Evolutionary conservation across 2,329 filamentous ascomycete genomes (phyloP).

Genomic region (Colletotrichum shisoi): DNA sequence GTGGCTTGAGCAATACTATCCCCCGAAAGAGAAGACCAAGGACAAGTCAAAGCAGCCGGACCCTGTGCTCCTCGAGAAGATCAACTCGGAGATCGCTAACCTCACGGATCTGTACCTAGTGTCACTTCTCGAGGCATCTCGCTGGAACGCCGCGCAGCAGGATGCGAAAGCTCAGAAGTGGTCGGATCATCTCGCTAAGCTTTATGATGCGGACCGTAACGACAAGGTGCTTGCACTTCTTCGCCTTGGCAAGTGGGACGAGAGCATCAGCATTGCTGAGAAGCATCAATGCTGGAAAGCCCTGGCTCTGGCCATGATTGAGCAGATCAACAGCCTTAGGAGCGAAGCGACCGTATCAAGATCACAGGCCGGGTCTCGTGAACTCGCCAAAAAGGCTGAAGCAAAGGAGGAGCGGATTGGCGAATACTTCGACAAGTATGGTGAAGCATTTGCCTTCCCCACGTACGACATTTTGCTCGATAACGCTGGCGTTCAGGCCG

Average conservation of each 20-base stretch:
- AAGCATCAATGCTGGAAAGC: conserved; percentile 64
- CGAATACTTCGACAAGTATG: conserved; percentile 69
- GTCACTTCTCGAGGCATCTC: conserved; percentile 61
- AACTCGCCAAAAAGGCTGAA: conserved; percentile 55
- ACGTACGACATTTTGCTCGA: conserved; percentile 82
- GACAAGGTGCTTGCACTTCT: conserved; percentile 63
- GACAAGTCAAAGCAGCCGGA: conserved; percentile 48
- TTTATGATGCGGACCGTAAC: conserved; percentile 61
- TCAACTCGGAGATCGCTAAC: conserved; percentile 58
- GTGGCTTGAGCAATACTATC: conserved; percentile 61
- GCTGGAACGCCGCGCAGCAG: conserved; percentile 58
- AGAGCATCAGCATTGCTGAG: conserved; percentile 65
- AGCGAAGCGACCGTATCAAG: conserved; percentile 36
- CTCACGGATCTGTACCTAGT: conserved; percentile 65
- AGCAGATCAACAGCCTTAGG: conserved; percentile 56
- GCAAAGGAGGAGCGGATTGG: conserved; percentile 59
- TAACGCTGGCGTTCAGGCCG: conserved; percentile 68
- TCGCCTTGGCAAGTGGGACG: conserved; percentile 64
- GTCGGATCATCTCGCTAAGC: conserved; percentile 57
- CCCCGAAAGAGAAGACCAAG: conserved; percentile 46
- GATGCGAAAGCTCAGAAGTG: conserved; percentile 54
- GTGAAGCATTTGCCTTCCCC: conserved; percentile 73
- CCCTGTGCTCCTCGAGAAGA: conserved; percentile 53
- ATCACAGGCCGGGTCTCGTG: conserved; percentile 39
- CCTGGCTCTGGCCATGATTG: conserved; percentile 64